Evolutionary conservation across 1,284 basidiomycete genomes (phyloP), one percentile per base, ranked within the genome.

Genomic region (Exobasidium cylindrosporum): DNA sequence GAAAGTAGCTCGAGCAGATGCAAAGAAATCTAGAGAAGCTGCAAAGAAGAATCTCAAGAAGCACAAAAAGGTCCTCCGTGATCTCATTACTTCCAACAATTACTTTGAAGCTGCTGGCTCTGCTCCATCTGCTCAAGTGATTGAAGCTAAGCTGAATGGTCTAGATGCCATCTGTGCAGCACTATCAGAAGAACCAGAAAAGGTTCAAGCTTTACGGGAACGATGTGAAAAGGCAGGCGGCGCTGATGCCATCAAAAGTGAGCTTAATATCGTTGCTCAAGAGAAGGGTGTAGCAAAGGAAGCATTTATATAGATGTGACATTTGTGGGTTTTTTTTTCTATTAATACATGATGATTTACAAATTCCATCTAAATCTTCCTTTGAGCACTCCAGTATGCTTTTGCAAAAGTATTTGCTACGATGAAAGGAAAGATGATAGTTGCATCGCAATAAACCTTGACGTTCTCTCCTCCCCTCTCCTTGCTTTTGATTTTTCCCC

Each of bases 401-500:
- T 64, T 71, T 10, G 57, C 89, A 78, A 90, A 92, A 1, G 91
- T 94, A 6, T 89, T 89, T 13, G 91, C 91, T 0, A 95, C 91
- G 4, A 94, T 82, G 72, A 94, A 82, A 4, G 91, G 91, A 80
- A 94, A 94, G n/a, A 91, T 89, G 44, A 95, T 83, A 0, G 91
- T 94, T 5, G 91, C 91, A 71, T 90, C 89, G 45, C 87, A 87
- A 70, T 85, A 89, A 43, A 64, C 62, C 85, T 98, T 98, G 61
- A 98, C 90, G 30, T 90, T 86, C 81, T 96, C 88, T 0, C 95
- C 89, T 11, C 88, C 89, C 31, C 74, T 75, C 26, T 71, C 77
- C 0, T 65, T 64, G 29, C 89, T 89, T 53, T 92, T 87, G 69
- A 98, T 97, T 83, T 98, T 99, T 3, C 95, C 96, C 95, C 95